phyloP scores from a whole-genome alignment of 257 asterid species.

The Misopates orontium region DNA sequence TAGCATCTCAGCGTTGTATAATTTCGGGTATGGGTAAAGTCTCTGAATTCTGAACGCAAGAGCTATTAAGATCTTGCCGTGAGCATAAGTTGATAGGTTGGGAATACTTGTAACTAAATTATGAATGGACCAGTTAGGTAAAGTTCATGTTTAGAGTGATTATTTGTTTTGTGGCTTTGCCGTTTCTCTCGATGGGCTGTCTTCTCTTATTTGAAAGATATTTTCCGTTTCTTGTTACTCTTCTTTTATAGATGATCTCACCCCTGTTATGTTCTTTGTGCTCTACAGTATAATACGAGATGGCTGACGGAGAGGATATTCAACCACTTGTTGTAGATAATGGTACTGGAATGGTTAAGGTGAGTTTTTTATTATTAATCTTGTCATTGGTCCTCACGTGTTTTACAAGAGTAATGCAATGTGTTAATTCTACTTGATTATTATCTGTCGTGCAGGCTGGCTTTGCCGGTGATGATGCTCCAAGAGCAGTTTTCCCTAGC shows the following conservation, averaged over 20 bases:
- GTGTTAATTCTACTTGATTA: background rate
- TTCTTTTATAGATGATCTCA: no score
- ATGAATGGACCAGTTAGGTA: background rate
- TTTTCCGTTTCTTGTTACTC: background rate
- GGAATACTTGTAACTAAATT: no score
- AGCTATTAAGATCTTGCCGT: no score
- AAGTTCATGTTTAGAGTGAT: background rate
- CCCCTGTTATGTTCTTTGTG: no score
- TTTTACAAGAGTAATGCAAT: background rate
- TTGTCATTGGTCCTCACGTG: background rate
- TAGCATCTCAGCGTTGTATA: no score
- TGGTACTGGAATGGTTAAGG: constrained; percentile 58
- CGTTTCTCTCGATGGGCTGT: background rate
- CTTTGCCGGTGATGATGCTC: constrained; percentile 53
- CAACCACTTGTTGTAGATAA: constrained; percentile 55
- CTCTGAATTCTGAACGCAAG: no score
- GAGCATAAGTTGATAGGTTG: no score
- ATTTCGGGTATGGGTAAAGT: no score
- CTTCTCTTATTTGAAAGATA: background rate
- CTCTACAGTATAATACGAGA: constrained; percentile 26
- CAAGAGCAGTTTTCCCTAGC: constrained; percentile 50
- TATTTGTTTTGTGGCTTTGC: background rate
- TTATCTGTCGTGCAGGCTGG: constrained; percentile 35
- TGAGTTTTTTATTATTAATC: constrained; percentile 12
- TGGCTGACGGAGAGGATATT: constrained; percentile 48